phyloP scores from a whole-genome alignment of 345 rosid species.

The Adansonia digitata region DNA sequence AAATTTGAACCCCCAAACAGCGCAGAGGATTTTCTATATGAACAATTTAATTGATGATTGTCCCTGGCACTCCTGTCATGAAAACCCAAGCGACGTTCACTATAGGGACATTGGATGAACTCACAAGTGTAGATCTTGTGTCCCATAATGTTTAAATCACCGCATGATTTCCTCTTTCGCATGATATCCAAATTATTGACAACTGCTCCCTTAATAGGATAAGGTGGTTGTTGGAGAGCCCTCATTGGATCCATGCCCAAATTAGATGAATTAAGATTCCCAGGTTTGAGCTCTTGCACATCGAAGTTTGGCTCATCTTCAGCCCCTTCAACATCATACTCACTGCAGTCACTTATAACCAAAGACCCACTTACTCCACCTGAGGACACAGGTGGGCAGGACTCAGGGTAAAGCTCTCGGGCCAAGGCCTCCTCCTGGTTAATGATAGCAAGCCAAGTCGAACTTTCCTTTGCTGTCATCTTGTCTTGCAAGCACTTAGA shows the following conservation, averaged over 20 bases:
- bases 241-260: slow-evolving; percentile 34
- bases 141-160: slow-evolving; percentile 44
- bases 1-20: slow-evolving; percentile 56
- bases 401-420: slow-evolving; percentile 46
- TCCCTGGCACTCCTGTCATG: slow-evolving; percentile 65
- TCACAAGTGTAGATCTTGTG: slow-evolving; percentile 57
- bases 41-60: slow-evolving; percentile 71
- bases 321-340: slow-evolving; percentile 75
- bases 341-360: slow-evolving; percentile 48
- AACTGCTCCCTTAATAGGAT: slow-evolving; percentile 51
- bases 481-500: slow-evolving; percentile 87
- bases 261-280: slow-evolving; percentile 32
- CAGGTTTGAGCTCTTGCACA: slow-evolving; percentile 52
- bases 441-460: slow-evolving; percentile 83
- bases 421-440: slow-evolving; percentile 64
- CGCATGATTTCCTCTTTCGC: slow-evolving; percentile 59
- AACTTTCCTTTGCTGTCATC: slow-evolving; percentile 88
- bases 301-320: slow-evolving; percentile 56
- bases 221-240: slow-evolving; percentile 39
- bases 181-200: slow-evolving; percentile 33
- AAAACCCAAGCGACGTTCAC: slow-evolving; percentile 55
- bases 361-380: slow-evolving; percentile 44
- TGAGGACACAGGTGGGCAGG: slow-evolving; percentile 46
- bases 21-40: slow-evolving; percentile 35
- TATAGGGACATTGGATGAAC: slow-evolving; percentile 59